Evolutionary conservation across 2,329 filamentous ascomycete genomes (phyloP).

Genomic region (Drechslera avenae): DNA sequence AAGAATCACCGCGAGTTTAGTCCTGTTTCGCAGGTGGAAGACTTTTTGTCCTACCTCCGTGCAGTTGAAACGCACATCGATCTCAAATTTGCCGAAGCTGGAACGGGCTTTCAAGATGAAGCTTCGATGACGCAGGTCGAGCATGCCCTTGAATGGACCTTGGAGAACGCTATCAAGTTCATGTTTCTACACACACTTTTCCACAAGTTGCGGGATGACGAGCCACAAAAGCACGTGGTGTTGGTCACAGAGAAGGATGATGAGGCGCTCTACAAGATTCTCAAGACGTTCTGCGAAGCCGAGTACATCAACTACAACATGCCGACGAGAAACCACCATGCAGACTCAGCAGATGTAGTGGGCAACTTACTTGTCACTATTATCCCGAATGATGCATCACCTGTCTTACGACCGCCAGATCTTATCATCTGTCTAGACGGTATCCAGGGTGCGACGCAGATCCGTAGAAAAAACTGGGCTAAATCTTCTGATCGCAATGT

Average conservation of each 20-base stretch:
- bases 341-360: conserved; percentile 10
- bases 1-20: conserved; percentile 16
- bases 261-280: conserved; percentile 30
- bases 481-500: conserved; percentile 19
- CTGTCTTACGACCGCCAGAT: conserved; percentile 37
- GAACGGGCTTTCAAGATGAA: conserved; percentile 9
- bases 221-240: conserved; percentile 33
- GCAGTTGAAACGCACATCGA: conserved; percentile 43
- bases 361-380: conserved; percentile 44
- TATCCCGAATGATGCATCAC: conserved; percentile 31
- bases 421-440: conserved; percentile 52
- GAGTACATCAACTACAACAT: conserved; percentile 31
- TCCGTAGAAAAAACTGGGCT: conserved; percentile 36
- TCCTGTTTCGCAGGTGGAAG: conserved; percentile 23
- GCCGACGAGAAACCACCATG: conserved; percentile 24
- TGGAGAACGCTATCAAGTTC: conserved; percentile 43
- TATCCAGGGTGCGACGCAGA: conserved; percentile 28
- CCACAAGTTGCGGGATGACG: conserved; percentile 21
- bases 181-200: conserved; percentile 36
- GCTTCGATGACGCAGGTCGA: conserved; percentile 23
- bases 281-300: conserved; percentile 35
- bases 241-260: conserved; percentile 33
- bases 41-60: conserved; percentile 27
- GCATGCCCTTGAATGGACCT: conserved; percentile 33
- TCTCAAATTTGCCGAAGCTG: conserved; percentile 34